These are phyloP conservation scores for Stropharia rugosoannulata DNA, from an alignment of 768 basidiomycete genomes.

Conservation along the genomic window DNA sequence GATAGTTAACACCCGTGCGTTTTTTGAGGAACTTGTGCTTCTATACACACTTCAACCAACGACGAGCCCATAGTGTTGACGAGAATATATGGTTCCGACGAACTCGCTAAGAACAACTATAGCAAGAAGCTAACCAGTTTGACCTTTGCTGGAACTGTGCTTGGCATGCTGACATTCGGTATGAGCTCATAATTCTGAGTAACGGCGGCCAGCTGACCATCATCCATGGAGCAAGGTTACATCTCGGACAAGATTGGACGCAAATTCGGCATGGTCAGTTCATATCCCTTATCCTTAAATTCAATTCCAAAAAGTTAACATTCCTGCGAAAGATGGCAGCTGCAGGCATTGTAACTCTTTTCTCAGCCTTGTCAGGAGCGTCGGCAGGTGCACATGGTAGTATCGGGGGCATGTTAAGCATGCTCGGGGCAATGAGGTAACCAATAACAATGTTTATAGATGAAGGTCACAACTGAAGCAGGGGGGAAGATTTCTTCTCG, in stretches of 20 bases:
- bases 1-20: constrained; percentile 68
- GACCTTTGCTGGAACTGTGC: constrained; percentile 80
- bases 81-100: constrained; percentile 63
- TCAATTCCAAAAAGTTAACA: neutral
- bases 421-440: constrained; percentile 81
- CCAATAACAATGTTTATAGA: neutral
- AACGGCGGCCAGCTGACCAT: neutral
- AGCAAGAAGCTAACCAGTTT: constrained; percentile 63
- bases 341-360: constrained; percentile 80
- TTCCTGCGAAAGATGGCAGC: constrained; percentile 56
- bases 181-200: neutral
- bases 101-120: constrained; percentile 54
- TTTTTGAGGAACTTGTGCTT: neutral
- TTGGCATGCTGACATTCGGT: constrained; percentile 83
- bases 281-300: neutral
- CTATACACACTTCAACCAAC: neutral
- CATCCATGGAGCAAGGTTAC: constrained; percentile 38
- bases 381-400: constrained; percentile 77
- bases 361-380: constrained; percentile 80
- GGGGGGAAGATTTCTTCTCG: constrained; percentile 69
- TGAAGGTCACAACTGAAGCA: neutral
- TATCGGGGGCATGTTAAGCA: constrained; percentile 67
- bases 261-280: constrained; percentile 84
- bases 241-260: constrained; percentile 85
- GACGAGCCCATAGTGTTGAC: constrained; percentile 52